Percentiles rank a stretch among this genome's conserved stretches.
Evolutionary conservation across 2,329 filamentous ascomycete genomes (phyloP).

Genomic region (Setomelanomma holmii): DNA sequence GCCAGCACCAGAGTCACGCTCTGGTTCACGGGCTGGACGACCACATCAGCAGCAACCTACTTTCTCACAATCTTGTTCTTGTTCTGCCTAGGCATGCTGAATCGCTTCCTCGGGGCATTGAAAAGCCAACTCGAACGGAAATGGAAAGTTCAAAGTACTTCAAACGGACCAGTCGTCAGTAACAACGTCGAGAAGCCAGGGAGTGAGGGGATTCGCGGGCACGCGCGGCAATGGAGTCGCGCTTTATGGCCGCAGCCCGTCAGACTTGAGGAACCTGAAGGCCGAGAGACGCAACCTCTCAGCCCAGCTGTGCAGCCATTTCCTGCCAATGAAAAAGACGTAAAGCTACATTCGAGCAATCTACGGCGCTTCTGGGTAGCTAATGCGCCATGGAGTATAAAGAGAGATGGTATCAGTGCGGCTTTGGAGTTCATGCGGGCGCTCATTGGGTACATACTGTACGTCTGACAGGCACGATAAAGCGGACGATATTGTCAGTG

Average conservation of each 20-base stretch:
- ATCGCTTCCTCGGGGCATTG: slow-evolving; percentile 39
- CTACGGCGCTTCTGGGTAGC: slow-evolving; percentile 24
- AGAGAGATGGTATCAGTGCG: slow-evolving; percentile 26
- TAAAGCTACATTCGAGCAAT: neutral
- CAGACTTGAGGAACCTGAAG: slow-evolving; percentile 16
- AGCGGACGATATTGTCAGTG: neutral
- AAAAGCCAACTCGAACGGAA: slow-evolving; percentile 33
- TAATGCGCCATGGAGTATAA: slow-evolving; percentile 26
- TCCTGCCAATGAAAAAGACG: slow-evolving; percentile 1
- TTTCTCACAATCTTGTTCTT: slow-evolving; percentile 34
- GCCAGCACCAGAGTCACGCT: slow-evolving; percentile 36
- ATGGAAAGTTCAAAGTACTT: slow-evolving; percentile 15
- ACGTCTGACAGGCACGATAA: slow-evolving; percentile 5
- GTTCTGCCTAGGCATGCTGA: slow-evolving; percentile 35
- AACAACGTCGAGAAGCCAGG: slow-evolving; percentile 2
- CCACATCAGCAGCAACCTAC: slow-evolving; percentile 32
- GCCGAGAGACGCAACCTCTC: slow-evolving; percentile 26
- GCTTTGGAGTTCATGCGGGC: slow-evolving; percentile 33
- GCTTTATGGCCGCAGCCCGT: slow-evolving; percentile 7
- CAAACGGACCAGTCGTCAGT: neutral
- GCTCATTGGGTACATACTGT: slow-evolving; percentile 40
- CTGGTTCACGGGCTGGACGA: slow-evolving; percentile 39
- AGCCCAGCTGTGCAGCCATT: slow-evolving; percentile 11
- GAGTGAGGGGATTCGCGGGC: slow-evolving; percentile 1
- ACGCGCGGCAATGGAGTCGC: slow-evolving; percentile 23